Evolutionary conservation across 495 filamentous ascomycete species (phyloP).

Genomic region (Annulohypoxylon moriforme): DNA sequence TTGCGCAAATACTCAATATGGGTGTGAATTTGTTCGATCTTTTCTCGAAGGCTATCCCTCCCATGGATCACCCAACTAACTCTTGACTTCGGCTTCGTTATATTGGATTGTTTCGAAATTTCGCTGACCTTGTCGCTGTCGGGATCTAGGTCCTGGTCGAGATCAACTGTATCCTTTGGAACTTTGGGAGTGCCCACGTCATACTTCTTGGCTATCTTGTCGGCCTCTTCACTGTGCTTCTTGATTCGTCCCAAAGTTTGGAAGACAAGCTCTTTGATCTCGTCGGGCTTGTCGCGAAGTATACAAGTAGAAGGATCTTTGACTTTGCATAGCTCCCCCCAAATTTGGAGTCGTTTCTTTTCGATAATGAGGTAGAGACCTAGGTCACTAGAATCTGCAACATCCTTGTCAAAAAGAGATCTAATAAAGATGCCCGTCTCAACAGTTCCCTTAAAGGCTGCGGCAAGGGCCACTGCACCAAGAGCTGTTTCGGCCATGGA

Average conservation of each 20-base stretch:
- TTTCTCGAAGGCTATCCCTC: neutral
- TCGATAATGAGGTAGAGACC: neutral
- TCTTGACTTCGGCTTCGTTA: neutral
- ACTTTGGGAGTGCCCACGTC: neutral
- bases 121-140: constrained; percentile 26
- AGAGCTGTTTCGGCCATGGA: neutral
- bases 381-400: neutral
- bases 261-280: neutral
- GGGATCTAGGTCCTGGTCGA: neutral
- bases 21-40: neutral
- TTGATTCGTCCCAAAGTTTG: neutral
- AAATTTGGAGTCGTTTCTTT: neutral
- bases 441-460: constrained; percentile 3
- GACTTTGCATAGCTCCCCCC: neutral
- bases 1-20: neutral
- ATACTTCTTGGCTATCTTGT: neutral
- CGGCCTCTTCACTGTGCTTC: neutral
- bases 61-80: neutral
- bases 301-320: neutral
- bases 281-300: constrained; percentile 3
- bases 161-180: neutral
- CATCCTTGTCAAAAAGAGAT: neutral
- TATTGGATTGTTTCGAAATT: neutral
- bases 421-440: neutral
- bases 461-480: neutral